These are phyloP conservation scores for Wilcoxina mikolae DNA, from an alignment of 495 filamentous ascomycete species.

Conservation along the genomic window DNA sequence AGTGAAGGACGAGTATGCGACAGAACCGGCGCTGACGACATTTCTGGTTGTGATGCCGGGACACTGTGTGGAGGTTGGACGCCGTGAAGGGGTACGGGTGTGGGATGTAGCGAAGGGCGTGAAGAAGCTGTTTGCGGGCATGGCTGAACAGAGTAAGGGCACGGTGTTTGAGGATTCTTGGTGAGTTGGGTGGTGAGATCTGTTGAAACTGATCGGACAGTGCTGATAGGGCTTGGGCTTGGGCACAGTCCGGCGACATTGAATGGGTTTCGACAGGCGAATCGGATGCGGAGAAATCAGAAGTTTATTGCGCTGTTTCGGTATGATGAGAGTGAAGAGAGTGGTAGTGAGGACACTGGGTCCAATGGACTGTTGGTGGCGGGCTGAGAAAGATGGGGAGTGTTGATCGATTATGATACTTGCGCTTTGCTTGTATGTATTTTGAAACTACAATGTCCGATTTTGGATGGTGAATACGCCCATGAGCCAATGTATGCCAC, in stretches of 20 bases:
- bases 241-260: neutral
- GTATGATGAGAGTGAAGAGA: neutral
- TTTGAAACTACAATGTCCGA: too few relatives aligned
- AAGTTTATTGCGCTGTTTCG: slow-evolving; percentile 4
- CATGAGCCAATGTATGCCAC: too few relatives aligned
- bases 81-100: neutral
- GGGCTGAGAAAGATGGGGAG: too few relatives aligned
- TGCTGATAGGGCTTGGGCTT: neutral
- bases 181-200: neutral
- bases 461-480: too few relatives aligned
- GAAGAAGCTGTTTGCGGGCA: neutral
- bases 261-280: slow-evolving; percentile 3
- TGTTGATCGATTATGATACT: too few relatives aligned
- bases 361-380: neutral
- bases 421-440: too few relatives aligned
- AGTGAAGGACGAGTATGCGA: neutral
- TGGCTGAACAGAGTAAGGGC: neutral
- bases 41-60: neutral
- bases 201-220: neutral
- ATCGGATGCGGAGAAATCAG: neutral
- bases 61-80: neutral
- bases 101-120: neutral
- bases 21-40: neutral
- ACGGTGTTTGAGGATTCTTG: neutral
- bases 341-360: neutral